Base-by-base conservation (phyloP, 129 eudicot genomes). In the Pulicaria dysenterica region DNA sequence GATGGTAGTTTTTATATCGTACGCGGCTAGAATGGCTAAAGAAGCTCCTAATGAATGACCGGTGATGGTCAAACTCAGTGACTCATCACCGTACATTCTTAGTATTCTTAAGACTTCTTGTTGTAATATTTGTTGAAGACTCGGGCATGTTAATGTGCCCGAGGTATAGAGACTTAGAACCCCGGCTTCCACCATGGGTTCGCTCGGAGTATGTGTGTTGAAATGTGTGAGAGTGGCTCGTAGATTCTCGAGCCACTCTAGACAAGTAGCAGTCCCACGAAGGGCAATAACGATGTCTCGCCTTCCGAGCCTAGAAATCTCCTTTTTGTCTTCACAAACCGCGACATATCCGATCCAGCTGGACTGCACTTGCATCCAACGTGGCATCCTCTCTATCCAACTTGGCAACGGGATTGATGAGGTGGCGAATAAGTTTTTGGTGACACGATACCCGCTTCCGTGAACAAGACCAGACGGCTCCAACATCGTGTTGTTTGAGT, bases 21-120 rank as follows among this genome's bases (percentile, higher is more conserved):
- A 83, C 2, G 99, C 99, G 3, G 89, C 88, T 11, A 95, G 73
- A 11, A 88, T 88, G 54, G 97, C 97, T 7, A 95, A 83, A 5
- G 99, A 94, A 16, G 99, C 99, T 4, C 99, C 99, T 0, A 95
- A 83, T 19, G 96, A 88, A 69, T 95, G 99, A 58, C 99, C 99
- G 6, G 99, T 95, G 78, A 95, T 71, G 39, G 99, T 95, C 64
- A 95, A 42, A 64, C 99, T 95, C 12, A 95, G 31, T 0, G 79
- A 85, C 73, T 90, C 96, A 6, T 79, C 75, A 0, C 77, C 58
- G 70, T 88, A 95, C 41, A 10, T 39, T 67, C 73, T 61, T n/a
- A 90, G 60, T 37, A 95, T 62, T 61, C 80, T 61, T 8, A 58
- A 3, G 0, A 90, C 61, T 66, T 88, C 99, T 65, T 79, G 54